Base-by-base conservation (phyloP, 2,329 filamentous ascomycete genomes). In the Aspergillus japonicus region DNA sequence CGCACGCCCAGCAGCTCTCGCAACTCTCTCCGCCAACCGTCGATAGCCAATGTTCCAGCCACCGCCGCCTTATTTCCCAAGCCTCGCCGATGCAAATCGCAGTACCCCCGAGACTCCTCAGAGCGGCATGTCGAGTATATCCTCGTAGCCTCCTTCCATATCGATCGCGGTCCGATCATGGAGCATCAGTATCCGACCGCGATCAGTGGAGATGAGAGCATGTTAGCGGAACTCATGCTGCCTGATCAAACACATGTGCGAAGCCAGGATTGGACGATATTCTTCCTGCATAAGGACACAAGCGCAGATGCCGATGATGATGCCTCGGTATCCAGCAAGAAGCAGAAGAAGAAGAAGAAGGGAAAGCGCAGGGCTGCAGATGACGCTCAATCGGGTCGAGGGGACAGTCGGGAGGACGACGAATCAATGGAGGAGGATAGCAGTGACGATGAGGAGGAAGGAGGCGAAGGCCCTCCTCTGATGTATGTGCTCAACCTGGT, bases 101-200 rank as follows among this genome's bases (percentile, higher is more conserved):
- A 92, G 69, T 93, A 92, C 70, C 90, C 90, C 16, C 82, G 87
- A n/a, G 83, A 88, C 58, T 85, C 87, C 11, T 80, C 82, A 5
- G 89, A 98, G 74, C 96, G 95, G 70, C 95, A 99, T 88, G 95
- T 99, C 78, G 95, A 99, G 75, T 99, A 98, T 73, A 98, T 99
- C 56, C 82, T 99, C 56, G 95, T 99, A 57, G 95, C 95, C 4
- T 96, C 92, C 2, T 99, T 99, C 77, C 92, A 98, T 76, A 96
- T 98, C 69, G 94, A 98, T 75, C 88, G 91, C 56, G 95, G 95
- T 3, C 94, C 94, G 50, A 88, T 97, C 68, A 98, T 99, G 95
- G 95, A 99, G 74, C 93, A 99, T 74, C 95, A 99, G 73, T 99
- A 94, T 73, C 95, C 95, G 0, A 89, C 91, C 47, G 88, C 94